Base-by-base conservation (phyloP, 768 basidiomycete species). In the Pulveroboletus sp. region DNA sequence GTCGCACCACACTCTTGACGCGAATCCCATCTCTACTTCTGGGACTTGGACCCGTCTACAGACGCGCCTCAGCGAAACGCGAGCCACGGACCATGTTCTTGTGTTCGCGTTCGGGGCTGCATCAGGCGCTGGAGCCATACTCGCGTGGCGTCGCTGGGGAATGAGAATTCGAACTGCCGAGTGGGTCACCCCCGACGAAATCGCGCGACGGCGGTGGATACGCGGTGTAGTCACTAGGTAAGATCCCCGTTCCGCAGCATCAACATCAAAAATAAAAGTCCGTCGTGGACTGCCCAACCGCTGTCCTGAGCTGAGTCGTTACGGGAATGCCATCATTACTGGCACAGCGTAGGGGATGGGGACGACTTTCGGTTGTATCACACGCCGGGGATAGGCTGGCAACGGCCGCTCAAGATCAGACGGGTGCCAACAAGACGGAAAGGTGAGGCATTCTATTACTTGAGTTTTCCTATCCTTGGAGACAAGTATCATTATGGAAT, bases 331-430 rank as follows among this genome's bases (percentile, higher is more conserved):
- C 6, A 26, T 17, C 26, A 15, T 35, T 31, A 26, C 37, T 13
- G 42, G 17, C 33, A 40, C 53, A 90, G 89, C 53, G 90, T 92
- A 45, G 88, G 88, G 4, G 91, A 93, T 60, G 83, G 78, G 11
- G 94, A 97, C 67, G 91, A 91, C 61, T 93, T 95, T 66, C 67
- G 71, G 43, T 43, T 98, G 28, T 96, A 83, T 57, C 94, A 98
- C 61, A 93, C 84, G 0, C 93, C 94, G 0, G 75, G 78, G 0
- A 62, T 89, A 26, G 86, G 89, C 31, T 91, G 84, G 74, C 72
- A 75, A 42, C 87, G 81, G 76, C 89, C 86, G 0, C 54, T 89
- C 54, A 87, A 83, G 56, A 74, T 89, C 43, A 77, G 88, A 49
- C 62, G 66, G 13, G 71, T 93, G 33, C 91, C 93, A 0, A 63